Conservation (phyloP, 108 stramenopile genomes). For the Nitzschia sp. region DNA sequence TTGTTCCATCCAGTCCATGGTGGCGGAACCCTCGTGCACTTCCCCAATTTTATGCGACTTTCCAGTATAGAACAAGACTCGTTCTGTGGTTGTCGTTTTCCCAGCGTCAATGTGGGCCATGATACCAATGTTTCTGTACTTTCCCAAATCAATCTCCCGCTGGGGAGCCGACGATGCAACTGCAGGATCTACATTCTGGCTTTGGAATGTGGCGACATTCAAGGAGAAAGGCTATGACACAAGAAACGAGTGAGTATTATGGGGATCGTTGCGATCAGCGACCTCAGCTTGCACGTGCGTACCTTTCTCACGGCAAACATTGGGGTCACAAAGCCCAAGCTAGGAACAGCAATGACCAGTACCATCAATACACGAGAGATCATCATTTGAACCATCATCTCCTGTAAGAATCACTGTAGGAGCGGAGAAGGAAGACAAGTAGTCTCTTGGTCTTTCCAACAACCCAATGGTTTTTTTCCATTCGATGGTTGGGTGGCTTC, state of each 20-base stretch:
- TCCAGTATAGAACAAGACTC: conserved; percentile 97
- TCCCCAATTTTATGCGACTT: conserved; percentile 96
- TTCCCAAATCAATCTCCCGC: conserved; percentile 76
- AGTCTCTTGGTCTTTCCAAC: too few relatives aligned
- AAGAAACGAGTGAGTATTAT: background rate
- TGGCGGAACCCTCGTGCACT: conserved; percentile 98
- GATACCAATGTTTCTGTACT: conserved; percentile 99
- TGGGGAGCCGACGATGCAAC: conserved; percentile 63
- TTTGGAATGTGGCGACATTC: conserved; percentile 18
- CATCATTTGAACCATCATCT: too few relatives aligned
- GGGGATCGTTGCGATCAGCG: too few relatives aligned
- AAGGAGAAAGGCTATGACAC: too few relatives aligned
- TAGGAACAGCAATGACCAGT: too few relatives aligned
- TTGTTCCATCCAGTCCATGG: conserved; percentile 99
- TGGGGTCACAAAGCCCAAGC: too few relatives aligned
- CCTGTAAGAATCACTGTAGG: too few relatives aligned
- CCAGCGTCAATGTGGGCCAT: conserved; percentile 99
- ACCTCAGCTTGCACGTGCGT: too few relatives aligned
- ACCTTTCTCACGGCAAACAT: too few relatives aligned
- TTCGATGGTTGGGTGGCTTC: background rate
- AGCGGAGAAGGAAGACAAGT: too few relatives aligned
- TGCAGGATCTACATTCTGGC: conserved; percentile 67
- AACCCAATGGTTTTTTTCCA: background rate
- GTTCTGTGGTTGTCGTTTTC: conserved; percentile 99
- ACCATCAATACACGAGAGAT: too few relatives aligned